Conservation (phyloP, 257 asterid species). For the Solanum lignicaule region DNA sequence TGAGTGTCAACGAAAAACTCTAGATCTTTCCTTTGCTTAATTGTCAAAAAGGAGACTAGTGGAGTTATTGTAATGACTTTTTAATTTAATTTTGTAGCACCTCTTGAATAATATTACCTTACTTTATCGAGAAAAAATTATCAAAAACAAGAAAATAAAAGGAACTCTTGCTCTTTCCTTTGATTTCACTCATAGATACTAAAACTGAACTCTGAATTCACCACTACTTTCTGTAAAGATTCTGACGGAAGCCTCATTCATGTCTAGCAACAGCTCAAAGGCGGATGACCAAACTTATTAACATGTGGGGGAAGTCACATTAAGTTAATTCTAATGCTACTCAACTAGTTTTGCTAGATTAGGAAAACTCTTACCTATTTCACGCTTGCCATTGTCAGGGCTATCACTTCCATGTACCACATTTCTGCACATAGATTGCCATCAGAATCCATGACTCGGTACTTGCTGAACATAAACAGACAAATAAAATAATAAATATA, state of each 20-base stretch:
- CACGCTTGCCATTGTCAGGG: conserved; percentile 79
- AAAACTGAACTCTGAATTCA: neutral
- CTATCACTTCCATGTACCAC: conserved; percentile 98
- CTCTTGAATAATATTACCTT: neutral
- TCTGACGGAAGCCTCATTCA: neutral
- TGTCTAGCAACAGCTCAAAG: neutral
- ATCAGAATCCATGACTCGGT: neutral
- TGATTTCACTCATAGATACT: neutral
- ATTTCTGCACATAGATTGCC: conserved; percentile 39
- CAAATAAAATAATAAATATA: neutral
- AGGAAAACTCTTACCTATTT: conserved; percentile 43
- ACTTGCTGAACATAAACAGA: neutral
- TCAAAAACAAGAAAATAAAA: neutral
- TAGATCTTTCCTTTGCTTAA: neutral
- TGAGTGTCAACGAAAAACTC: neutral
- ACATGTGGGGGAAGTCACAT: neutral
- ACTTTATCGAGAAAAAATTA: neutral
- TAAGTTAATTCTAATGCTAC: neutral
- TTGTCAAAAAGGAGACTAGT: neutral
- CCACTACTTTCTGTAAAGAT: neutral
- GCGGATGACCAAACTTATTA: neutral
- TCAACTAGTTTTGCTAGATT: neutral
- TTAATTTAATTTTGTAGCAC: neutral
- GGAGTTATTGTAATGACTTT: neutral
- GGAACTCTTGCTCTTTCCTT: neutral